Evolutionary conservation across 2,329 filamentous ascomycete genomes (phyloP), one percentile per base, ranked within the genome.

Genomic region (Bipolaris bicolor): DNA sequence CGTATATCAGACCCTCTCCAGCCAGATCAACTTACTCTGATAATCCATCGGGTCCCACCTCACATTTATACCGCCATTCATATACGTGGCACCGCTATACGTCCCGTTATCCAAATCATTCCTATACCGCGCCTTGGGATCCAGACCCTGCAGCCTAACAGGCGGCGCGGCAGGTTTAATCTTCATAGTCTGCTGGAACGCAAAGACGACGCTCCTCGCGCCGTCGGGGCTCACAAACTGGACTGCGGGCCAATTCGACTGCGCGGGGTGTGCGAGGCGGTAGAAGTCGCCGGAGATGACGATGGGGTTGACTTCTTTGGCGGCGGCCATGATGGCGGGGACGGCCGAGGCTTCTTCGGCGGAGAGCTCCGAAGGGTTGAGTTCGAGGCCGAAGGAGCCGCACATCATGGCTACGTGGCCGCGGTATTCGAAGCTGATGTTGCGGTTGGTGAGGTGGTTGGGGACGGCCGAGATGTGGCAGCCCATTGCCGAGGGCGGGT

Each of bases 331-430:
- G 1, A 89, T 76, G 0, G 67, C 77, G 0, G 86, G 86, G 0
- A 89, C 79, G 29, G 78, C 77, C 0, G 75, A 78, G 45, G 76
- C 78, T n/a, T 89, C 86, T 11, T 81, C 81, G 0, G 77, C 77
- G 0, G 74, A 72, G 5, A 87, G 80, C 7, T 82, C 77, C 0
- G 74, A 75, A 0, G 86, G 87, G 65, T 88, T 80, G 7, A 89
- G 79, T 68, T 89, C 86, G 10, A 89, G 80, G 0, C 87, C 87
- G 62, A 89, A 89, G 0, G 84, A 87, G 1, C 86, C 86, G 53
- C 87, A 87, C 86, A 88, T 88, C 78, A 88, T 85, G 5, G 87
- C 87, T 0, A 89, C 86, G 53, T 88, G 86, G 0, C 83, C 85
- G 33, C 87, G 84, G 76, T 89, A 88, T 1, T 73, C 71, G 11